Percentiles rank a stretch among this genome's conserved stretches.
Conservation (phyloP, 164 flowering plant species). For the Platanus orientalis region DNA sequence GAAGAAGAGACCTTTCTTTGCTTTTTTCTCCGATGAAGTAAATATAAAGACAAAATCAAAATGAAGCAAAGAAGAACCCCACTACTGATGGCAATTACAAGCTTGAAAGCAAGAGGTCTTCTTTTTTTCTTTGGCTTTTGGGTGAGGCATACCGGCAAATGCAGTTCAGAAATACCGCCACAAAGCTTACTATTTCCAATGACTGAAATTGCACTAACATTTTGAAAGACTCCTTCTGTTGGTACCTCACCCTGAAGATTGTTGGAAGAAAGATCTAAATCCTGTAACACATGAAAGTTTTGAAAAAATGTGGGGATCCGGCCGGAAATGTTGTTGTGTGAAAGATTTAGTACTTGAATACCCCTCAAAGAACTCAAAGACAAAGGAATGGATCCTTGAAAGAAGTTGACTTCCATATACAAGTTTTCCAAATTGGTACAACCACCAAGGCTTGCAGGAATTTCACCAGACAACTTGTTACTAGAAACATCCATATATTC, state of each 20-base stretch:
- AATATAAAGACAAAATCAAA: neutral
- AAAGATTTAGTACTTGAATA: no score
- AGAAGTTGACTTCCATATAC: no score
- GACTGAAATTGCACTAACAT: no score
- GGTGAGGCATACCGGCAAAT: conserved; percentile 7
- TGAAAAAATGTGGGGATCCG: neutral
- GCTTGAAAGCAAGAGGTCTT: neutral
- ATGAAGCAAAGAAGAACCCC: neutral
- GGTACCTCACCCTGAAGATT: conserved; percentile 15
- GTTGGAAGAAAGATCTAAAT: conserved; percentile 4
- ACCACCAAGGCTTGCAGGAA: conserved; percentile 20
- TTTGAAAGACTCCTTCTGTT: conserved; percentile 9
- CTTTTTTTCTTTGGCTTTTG: neutral
- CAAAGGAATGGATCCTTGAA: neutral
- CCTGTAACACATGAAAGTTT: no score
- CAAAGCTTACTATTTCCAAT: conserved; percentile 10
- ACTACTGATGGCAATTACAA: neutral
- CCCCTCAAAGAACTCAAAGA: conserved; percentile 5
- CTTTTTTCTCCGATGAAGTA: neutral
- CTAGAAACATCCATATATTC: conserved; percentile 9
- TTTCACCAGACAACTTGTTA: conserved; percentile 30
- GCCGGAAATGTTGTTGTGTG: no score
- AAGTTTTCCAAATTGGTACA: conserved; percentile 19
- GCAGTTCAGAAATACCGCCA: conserved; percentile 8
- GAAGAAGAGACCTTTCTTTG: no score